Base-by-base conservation (phyloP, 257 asterid genomes). In the Verbascum thapsus region DNA sequence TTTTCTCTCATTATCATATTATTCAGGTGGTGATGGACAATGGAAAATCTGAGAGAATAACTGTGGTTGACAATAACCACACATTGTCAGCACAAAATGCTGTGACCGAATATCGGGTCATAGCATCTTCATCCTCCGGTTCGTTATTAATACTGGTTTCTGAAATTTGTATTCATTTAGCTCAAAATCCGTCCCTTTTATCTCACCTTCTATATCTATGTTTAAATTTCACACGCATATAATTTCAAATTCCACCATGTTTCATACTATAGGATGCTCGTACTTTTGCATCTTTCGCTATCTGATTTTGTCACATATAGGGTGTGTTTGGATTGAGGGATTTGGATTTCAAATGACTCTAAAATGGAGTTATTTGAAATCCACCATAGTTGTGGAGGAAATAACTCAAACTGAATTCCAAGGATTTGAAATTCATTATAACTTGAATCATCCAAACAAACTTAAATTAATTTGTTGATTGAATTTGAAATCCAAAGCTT, bases 21-120 rank as follows among this genome's bases (percentile, higher is more conserved):
- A 41, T 44, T 39, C 74, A 92, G 99, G 83, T 89, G 81, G 85
- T 85, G 65, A 63, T 92, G 68, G 96, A 85, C 59, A 70, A 78
- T 16, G 94, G 97, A 18, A 89, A 79, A 84, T 89, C 94, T 52
- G 97, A 92, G 67, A 82, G 91, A 61, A 85, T 92, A 30, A 87
- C 94, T 30, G 82, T 85, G 8, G 71, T 80, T 50, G 85, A 81
- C 69, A 73, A 82, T 62, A 63, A 44, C 66, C 72, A 68, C 66
- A 74, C 76, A 12, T 56, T 67, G 56, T 63, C 85, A 56, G 86
- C 92, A n/a, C 97, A 85, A 68, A 80, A 71, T 80, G 95, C 97
- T 18, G 79, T 82, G 74, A 89, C 97, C 41, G 84, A 81, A 53
- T 92, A 92, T 71, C 84, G 81, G 68, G 91, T 87, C 53, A 76